Conservation (phyloP, 495 filamentous ascomycete genomes). For the Aspergillus carlsbadensis region DNA sequence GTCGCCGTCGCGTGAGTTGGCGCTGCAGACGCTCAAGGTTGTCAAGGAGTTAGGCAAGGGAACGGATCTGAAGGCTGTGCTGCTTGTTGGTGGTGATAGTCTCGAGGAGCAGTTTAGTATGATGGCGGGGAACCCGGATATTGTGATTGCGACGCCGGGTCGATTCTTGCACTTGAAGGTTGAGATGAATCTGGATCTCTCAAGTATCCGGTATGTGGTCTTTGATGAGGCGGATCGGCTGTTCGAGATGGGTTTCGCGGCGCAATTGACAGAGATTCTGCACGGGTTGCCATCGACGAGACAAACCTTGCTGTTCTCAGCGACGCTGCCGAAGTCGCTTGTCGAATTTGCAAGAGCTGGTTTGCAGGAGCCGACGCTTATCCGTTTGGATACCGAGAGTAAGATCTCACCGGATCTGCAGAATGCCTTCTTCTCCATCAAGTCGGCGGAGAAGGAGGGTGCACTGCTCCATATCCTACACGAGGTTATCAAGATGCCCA, state of each 20-base stretch:
- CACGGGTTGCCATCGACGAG: constrained; percentile 78
- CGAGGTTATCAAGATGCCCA: constrained; percentile 90
- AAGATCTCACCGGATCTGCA: constrained; percentile 94
- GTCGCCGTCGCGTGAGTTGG: constrained; percentile 89
- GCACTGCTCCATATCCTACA: constrained; percentile 84
- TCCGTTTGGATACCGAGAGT: constrained; percentile 88
- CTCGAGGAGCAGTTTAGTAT: constrained; percentile 92
- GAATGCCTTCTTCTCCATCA: constrained; percentile 90
- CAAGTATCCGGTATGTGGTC: constrained; percentile 84
- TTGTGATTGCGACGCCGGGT: constrained; percentile 93
- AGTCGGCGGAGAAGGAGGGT: constrained; percentile 89
- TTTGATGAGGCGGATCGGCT: constrained; percentile 96
- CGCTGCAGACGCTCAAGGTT: constrained; percentile 92
- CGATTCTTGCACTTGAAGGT: constrained; percentile 94
- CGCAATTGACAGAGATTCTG: constrained; percentile 90
- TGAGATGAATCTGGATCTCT: constrained; percentile 87
- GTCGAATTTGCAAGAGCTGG: constrained; percentile 96
- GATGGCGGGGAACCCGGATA: constrained; percentile 93
- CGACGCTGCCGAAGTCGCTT: constrained; percentile 86
- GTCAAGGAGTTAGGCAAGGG: constrained; percentile 90
- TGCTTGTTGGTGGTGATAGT: constrained; percentile 93
- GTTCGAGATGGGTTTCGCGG: constrained; percentile 97
- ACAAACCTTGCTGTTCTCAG: constrained; percentile 92
- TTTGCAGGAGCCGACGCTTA: constrained; percentile 80
- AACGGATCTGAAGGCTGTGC: constrained; percentile 81